A percentile compares a stretch with the other conserved stretches of the same genome.
Evolutionary conservation across 257 asterid genomes (phyloP).

Genomic region (Petunia secreta): DNA sequence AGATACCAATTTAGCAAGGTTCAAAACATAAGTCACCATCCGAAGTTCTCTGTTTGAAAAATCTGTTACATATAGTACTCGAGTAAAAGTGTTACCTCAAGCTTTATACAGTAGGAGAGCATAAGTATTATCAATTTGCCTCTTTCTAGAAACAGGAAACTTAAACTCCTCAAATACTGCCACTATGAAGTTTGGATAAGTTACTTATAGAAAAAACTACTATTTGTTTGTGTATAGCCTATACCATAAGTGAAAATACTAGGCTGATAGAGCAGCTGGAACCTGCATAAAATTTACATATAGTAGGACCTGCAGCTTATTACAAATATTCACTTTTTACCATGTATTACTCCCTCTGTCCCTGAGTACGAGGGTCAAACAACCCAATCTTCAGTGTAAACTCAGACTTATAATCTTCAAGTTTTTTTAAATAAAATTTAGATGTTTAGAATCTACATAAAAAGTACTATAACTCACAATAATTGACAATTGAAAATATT

Average conservation of each 20-base stretch:
- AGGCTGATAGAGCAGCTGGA: neutral
- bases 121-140: neutral
- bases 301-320: neutral
- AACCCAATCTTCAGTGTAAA: too few species aligned
- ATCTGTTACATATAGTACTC: slow-evolving; percentile 1
- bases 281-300: too few species aligned
- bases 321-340: neutral
- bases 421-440: too few species aligned
- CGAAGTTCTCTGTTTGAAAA: neutral
- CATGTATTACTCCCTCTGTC: neutral
- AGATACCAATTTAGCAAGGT: neutral
- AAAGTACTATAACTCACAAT: too few species aligned
- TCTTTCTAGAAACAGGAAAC: neutral
- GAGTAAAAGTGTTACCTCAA: neutral
- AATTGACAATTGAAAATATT: too few species aligned
- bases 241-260: neutral
- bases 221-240: neutral
- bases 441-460: too few species aligned
- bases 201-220: neutral
- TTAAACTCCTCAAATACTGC: neutral
- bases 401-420: too few species aligned
- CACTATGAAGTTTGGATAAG: neutral
- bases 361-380: too few species aligned
- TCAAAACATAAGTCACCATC: neutral
- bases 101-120: neutral